A percentile compares a stretch with the other conserved stretches of the same genome.
These are phyloP conservation scores for Cyclanthera cordifolia DNA, from an alignment of 306 rosid species.

Conservation along the genomic window DNA sequence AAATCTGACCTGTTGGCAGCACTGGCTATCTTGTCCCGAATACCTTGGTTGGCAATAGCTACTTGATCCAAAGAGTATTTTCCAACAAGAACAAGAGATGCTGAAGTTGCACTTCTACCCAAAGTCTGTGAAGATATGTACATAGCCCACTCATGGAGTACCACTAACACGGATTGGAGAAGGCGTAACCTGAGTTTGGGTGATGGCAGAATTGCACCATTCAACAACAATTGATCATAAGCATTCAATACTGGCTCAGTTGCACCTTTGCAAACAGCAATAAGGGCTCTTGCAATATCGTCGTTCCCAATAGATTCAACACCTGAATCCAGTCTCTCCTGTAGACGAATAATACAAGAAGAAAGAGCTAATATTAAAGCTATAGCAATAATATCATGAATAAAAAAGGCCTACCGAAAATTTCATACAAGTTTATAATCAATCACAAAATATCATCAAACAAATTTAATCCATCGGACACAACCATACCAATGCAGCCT, in stretches of 20 bases:
- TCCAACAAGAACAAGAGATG: constrained; percentile 61
- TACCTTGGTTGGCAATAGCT: constrained; percentile 61
- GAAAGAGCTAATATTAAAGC: not conserved
- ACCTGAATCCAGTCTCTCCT: constrained; percentile 78
- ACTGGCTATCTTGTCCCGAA: constrained; percentile 84
- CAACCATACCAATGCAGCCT: constrained; percentile 68
- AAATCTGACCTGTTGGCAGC: constrained; percentile 67
- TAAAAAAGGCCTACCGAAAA: not conserved
- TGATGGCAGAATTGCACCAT: constrained; percentile 77
- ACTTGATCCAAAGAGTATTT: constrained; percentile 59
- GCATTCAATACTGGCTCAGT: constrained; percentile 83
- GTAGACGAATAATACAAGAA: not conserved
- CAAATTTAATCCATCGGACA: not conserved
- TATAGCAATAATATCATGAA: not conserved
- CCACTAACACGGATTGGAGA: constrained; percentile 77
- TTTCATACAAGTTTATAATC: not conserved
- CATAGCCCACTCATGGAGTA: constrained; percentile 91
- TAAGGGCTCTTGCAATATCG: constrained; percentile 84
- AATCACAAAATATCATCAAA: not conserved
- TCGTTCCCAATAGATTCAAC: constrained; percentile 83
- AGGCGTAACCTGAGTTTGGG: constrained; percentile 75
- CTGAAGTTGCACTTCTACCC: constrained; percentile 48
- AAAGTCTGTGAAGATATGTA: constrained; percentile 64
- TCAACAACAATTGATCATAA: constrained; percentile 75
- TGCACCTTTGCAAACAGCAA: constrained; percentile 89